Conservation (phyloP, 176 grass and related monocot genomes). For the Ensete glaucum region DNA sequence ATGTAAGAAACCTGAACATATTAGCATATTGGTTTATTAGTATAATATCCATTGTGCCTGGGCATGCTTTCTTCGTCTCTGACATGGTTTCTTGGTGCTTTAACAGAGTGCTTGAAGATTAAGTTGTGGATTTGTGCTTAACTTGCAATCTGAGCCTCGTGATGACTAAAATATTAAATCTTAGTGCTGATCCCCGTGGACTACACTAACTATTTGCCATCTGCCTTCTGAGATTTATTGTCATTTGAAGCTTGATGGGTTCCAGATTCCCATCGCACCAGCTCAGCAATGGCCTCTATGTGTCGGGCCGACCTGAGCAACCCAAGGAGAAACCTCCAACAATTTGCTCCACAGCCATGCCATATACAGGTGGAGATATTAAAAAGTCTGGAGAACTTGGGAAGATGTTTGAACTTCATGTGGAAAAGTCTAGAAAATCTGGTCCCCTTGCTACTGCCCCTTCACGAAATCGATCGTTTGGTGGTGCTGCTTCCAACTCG, state of each 20-base stretch:
- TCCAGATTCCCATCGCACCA: conserved; percentile 83
- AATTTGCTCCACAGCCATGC: conserved; percentile 74
- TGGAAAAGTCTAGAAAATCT: conserved; percentile 91
- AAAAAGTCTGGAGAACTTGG: conserved; percentile 96
- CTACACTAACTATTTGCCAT: neutral
- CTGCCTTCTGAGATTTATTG: conserved; percentile 17
- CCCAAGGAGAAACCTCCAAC: conserved; percentile 80
- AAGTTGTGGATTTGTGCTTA: neutral
- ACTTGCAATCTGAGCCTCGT: neutral
- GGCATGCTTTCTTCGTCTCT: neutral
- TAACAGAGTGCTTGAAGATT: neutral
- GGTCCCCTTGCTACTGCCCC: conserved; percentile 51
- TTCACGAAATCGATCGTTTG: conserved; percentile 61
- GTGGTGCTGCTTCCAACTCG: conserved; percentile 53
- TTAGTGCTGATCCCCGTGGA: neutral
- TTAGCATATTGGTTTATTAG: too few species aligned
- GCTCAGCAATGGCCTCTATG: conserved; percentile 90
- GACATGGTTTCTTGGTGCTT: neutral
- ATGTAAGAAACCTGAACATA: too few species aligned
- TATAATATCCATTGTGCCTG: too few species aligned
- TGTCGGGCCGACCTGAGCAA: conserved; percentile 81
- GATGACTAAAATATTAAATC: neutral
- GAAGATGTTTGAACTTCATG: conserved; percentile 97
- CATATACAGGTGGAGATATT: conserved; percentile 92
- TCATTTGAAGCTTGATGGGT: conserved; percentile 42